Conservation (phyloP, 768 basidiomycete genomes). For the Xanthoconium purpureum region DNA sequence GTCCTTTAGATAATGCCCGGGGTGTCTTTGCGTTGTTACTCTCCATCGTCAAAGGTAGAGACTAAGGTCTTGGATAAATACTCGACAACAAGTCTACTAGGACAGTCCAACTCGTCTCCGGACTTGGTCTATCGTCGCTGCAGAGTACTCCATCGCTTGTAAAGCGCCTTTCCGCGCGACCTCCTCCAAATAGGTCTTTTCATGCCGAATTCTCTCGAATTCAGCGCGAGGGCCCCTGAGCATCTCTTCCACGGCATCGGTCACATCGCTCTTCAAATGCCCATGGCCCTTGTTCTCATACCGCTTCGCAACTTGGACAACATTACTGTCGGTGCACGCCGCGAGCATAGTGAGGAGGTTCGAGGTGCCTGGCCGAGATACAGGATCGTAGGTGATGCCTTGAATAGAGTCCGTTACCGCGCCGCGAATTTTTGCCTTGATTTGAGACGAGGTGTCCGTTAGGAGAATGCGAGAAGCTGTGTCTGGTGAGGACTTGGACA, state of each 20-base stretch:
- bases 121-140: constrained; percentile 63
- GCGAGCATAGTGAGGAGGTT: constrained; percentile 65
- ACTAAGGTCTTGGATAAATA: constrained; percentile 13
- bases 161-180: constrained; percentile 64
- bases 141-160: constrained; percentile 60
- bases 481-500: constrained; percentile 92
- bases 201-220: constrained; percentile 60
- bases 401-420: constrained; percentile 83
- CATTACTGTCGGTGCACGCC: constrained; percentile 57
- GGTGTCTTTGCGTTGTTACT: background rate
- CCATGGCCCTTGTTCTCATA: constrained; percentile 61
- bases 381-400: constrained; percentile 80
- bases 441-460: constrained; percentile 64
- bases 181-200: constrained; percentile 55
- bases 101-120: constrained; percentile 60
- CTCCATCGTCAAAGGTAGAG: background rate
- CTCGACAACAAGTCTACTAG: constrained; percentile 22
- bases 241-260: constrained; percentile 66
- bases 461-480: constrained; percentile 79
- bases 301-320: constrained; percentile 42
- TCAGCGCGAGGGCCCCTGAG: constrained; percentile 66
- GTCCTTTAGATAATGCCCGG: constrained; percentile 44
- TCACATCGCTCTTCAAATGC: constrained; percentile 69
- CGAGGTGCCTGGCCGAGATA: constrained; percentile 73
- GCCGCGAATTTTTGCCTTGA: constrained; percentile 66